Percentiles rank a stretch among this genome's conserved stretches.
Conservation (phyloP, 2,329 filamentous ascomycete species). For the Paraconiothyrium sp. region DNA sequence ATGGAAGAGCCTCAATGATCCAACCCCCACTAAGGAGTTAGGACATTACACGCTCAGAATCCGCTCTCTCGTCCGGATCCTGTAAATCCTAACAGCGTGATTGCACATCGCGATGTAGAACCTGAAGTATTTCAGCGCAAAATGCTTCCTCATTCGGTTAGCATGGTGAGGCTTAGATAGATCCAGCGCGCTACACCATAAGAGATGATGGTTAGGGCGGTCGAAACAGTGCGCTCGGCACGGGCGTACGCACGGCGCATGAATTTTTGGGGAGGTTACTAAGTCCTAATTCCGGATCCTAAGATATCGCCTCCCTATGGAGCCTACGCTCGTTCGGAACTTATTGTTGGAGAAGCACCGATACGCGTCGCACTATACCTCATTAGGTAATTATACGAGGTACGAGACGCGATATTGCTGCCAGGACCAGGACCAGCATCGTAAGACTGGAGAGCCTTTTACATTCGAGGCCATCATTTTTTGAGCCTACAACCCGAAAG, state of each 20-base stretch:
- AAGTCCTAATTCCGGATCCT: neutral
- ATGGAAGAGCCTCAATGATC: neutral
- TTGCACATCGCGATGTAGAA: neutral
- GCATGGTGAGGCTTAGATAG: neutral
- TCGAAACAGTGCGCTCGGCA: neutral
- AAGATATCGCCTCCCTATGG: neutral
- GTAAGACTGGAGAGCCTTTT: too few relatives aligned
- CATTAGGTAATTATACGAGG: too few relatives aligned
- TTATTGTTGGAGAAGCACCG: neutral
- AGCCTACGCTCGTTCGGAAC: neutral
- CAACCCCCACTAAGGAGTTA: neutral
- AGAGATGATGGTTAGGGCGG: neutral
- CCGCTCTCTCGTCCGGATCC: too few relatives aligned
- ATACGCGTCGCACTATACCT: neutral
- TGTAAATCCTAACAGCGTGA: neutral
- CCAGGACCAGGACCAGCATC: too few relatives aligned
- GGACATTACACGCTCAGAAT: neutral
- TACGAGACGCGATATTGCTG: too few relatives aligned
- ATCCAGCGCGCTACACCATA: neutral
- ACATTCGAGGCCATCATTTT: too few relatives aligned
- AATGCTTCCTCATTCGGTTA: constrained; percentile 4
- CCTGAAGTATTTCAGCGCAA: neutral
- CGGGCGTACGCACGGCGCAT: neutral
- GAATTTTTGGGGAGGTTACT: neutral
- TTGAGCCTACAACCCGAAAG: too few relatives aligned